Base-by-base conservation (phyloP, 2,329 filamentous ascomycete species). In the Nemania diffusa region DNA sequence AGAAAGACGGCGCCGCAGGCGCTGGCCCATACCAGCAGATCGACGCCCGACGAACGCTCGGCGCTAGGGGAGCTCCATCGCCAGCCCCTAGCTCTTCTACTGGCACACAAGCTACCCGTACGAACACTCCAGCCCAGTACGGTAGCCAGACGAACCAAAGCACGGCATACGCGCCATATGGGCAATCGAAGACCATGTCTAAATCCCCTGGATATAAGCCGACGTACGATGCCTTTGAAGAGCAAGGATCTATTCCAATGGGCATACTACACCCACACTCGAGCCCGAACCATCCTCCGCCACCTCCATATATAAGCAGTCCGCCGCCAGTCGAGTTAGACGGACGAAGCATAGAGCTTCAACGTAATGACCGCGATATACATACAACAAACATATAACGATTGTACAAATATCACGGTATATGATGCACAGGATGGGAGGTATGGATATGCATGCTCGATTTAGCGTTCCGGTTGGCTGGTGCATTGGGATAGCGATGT, bases 221-320 rank as follows among this genome's bases (percentile, higher is more conserved):
- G 17, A 24, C 48, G 22, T 22, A 55, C 17, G 8, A 59, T 17
- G 13, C 13, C 34, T 64, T 60, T 22, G 2, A 29, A 9, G 56
- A 59, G 5, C 62, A 55, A 15, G 55, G 56, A n/a, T 58, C 48
- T 42, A 65, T 65, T n/a, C 62, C 62, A 3, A 60, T 65, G 56
- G 27, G 20, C 20, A 55, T 48, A 20, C n/a, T 60, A 4, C 56
- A n/a, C 17, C 60, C 60, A 46, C 50, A 26, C 9, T 24, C 22
- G 4, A 52, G 15, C 20, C 52, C 42, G 2, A 32, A 5, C 22
- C 20, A 42, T 29, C n/a, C 50, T 13, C 48, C 56, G 5, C 62
- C 62, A 6, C 62, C 62, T 29, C 56, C 62, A 9, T 65, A 65
- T 27, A 59, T 65, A 24, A 37, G 27, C 15, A 60, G 22, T 22